These are phyloP conservation scores for Psilocybe cubensis DNA, from an alignment of 768 basidiomycete species.

Conservation along the genomic window DNA sequence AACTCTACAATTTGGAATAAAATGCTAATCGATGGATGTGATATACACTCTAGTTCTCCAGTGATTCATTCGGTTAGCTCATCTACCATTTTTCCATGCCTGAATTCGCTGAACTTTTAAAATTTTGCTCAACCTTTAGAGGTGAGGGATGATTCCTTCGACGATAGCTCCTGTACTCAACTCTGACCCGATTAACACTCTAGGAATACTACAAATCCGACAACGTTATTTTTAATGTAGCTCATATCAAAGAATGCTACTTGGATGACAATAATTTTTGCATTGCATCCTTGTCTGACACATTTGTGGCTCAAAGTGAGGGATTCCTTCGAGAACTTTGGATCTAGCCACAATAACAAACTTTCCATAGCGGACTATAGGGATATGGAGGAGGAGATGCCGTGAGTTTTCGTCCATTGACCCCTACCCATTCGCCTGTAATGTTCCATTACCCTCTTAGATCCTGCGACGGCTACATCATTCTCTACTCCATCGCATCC, in stretches of 20 bases:
- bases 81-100: background rate
- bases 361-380: slow-evolving; percentile 1
- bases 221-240: slow-evolving; percentile 19
- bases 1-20: background rate
- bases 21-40: background rate
- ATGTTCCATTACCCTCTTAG: slow-evolving; percentile 9
- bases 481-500: slow-evolving; percentile 27
- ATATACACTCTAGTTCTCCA: slow-evolving; percentile 21
- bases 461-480: slow-evolving; percentile 23
- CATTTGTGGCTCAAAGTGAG: slow-evolving; percentile 27
- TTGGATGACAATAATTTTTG: slow-evolving; percentile 13
- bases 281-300: slow-evolving; percentile 19
- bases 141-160: background rate
- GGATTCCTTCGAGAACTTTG: background rate
- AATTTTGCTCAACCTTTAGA: background rate
- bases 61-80: slow-evolving; percentile 22
- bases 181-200: background rate
- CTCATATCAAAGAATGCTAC: slow-evolving; percentile 16
- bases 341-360: background rate
- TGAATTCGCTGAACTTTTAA: background rate
- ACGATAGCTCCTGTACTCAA: background rate
- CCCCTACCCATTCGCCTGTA: background rate
- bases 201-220: slow-evolving; percentile 17
- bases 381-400: slow-evolving; percentile 22
- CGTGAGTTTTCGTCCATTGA: slow-evolving; percentile 17